Evolutionary conservation across 2,329 filamentous ascomycete species (phyloP), one percentile per base, ranked within the genome.

Genomic region (Podosphaera leucotricha): DNA sequence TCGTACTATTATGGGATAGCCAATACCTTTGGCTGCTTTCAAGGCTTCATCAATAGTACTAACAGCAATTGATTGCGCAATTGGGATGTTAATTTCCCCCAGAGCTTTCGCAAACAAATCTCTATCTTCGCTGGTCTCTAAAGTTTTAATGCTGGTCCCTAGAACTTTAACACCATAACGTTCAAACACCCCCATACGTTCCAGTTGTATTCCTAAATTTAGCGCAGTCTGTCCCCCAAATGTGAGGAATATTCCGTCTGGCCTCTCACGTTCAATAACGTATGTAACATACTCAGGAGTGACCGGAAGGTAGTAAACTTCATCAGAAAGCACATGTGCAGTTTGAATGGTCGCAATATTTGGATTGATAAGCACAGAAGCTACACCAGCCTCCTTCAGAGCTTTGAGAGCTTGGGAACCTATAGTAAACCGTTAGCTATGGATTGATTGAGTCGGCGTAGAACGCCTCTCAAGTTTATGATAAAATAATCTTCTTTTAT

Each of bases 271-370:
- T 68, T 95, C 85, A 60, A 98, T 95, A 49, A 98, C 87, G 63
- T 95, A 87, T 57, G 80, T 80, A 59, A 94, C 86, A 65, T 95
- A 98, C 71, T 95, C 87, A 51, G 87, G 81, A 16, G 90, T 98
- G 56, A 98, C 86, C 46, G 90, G 90, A 33, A 95, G 78, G 64
- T 94, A 95, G 71, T 95, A 95, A 57, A 95, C 81, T 66, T 95
- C 86, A 60, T 95, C 87, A 58, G 85, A 85, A 59, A 95, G 80
- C 57, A 80, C 78, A 70, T 95, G 87, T 62, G 92, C 85, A 55
- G 87, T 95, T 66, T 95, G 87, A 58, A 95, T 95, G 46, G 90
- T 95, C 48, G 87, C 87, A 61, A 95, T 95, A 62, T 95, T 95
- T 56, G 87, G 87, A 65, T 95, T 95, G 62, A 95, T 86, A 51